Conservation (phyloP, 2,329 filamentous ascomycete genomes). For the Neonectria sp. region DNA sequence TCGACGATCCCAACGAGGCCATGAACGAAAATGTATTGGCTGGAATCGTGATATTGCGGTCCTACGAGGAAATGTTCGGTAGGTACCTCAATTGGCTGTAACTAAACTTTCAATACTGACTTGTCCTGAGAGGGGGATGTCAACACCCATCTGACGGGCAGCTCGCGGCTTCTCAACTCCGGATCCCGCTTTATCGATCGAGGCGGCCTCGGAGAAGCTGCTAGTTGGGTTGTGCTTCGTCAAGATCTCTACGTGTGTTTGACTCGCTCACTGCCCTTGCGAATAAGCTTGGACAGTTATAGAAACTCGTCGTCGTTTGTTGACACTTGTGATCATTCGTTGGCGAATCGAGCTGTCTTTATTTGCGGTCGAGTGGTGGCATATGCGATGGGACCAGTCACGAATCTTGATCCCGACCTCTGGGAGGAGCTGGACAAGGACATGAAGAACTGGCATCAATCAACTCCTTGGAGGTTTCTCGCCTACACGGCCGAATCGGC, state of each 20-base stretch:
- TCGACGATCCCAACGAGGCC: constrained; percentile 52
- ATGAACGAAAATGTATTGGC: constrained; percentile 57
- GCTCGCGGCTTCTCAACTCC: constrained; percentile 45
- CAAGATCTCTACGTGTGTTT: constrained; percentile 65
- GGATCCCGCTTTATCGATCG: constrained; percentile 47
- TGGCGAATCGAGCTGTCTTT: constrained; percentile 48
- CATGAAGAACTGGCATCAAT: constrained; percentile 42
- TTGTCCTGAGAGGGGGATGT: constrained; percentile 41
- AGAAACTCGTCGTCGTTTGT: constrained; percentile 42
- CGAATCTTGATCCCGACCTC: constrained; percentile 39
- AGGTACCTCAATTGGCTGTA: not conserved
- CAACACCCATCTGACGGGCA: constrained; percentile 47
- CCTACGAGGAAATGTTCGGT: constrained; percentile 59
- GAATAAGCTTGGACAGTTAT: constrained; percentile 55
- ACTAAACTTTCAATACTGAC: not conserved
- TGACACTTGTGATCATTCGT: constrained; percentile 42
- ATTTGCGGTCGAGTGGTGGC: constrained; percentile 51
- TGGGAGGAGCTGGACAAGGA: constrained; percentile 43
- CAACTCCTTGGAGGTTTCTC: constrained; percentile 37
- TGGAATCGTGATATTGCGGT: constrained; percentile 54
- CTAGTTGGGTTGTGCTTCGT: constrained; percentile 63
- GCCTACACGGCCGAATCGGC: constrained; percentile 32
- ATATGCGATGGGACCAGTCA: constrained; percentile 51
- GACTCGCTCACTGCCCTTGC: constrained; percentile 55
- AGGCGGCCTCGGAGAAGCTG: constrained; percentile 58